phyloP scores from a whole-genome alignment of 345 rosid genomes.

The Brassica rapa region DNA sequence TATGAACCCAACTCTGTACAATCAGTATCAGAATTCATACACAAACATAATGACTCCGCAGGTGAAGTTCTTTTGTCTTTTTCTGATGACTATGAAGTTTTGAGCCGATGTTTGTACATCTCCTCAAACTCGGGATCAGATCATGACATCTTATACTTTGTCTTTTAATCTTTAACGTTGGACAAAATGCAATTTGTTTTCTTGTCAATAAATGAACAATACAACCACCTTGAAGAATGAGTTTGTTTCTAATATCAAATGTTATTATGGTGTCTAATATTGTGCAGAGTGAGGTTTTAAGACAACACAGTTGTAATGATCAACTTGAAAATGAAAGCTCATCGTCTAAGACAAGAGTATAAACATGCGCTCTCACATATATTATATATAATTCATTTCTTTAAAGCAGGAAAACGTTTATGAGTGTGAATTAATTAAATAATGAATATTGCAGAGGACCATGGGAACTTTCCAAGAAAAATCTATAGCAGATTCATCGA shows the following conservation, averaged over 20 bases:
- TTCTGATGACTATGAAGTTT: background rate
- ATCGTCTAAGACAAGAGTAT: constrained; percentile 7
- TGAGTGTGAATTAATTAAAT: background rate
- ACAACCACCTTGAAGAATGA: background rate
- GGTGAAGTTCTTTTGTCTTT: background rate
- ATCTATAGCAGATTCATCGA: background rate
- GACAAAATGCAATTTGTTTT: background rate
- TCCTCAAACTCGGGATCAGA: background rate
- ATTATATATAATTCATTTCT: background rate
- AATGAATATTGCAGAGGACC: constrained; percentile 18
- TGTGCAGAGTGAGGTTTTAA: constrained; percentile 18
- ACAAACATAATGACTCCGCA: constrained; percentile 10
- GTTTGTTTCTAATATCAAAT: background rate
- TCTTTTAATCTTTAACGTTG: background rate
- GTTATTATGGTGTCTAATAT: background rate
- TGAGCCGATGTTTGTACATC: background rate
- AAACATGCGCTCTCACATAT: background rate
- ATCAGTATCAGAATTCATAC: constrained; percentile 3
- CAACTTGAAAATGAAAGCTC: constrained; percentile 18
- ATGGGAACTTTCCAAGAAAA: constrained; percentile 24
- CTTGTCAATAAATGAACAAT: background rate
- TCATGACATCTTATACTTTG: background rate
- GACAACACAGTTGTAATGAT: background rate
- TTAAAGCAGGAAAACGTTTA: background rate
- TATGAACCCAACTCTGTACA: constrained; percentile 9